phyloP scores from a whole-genome alignment of 768 basidiomycete species.

The Pleurotus tuoliensis region DNA sequence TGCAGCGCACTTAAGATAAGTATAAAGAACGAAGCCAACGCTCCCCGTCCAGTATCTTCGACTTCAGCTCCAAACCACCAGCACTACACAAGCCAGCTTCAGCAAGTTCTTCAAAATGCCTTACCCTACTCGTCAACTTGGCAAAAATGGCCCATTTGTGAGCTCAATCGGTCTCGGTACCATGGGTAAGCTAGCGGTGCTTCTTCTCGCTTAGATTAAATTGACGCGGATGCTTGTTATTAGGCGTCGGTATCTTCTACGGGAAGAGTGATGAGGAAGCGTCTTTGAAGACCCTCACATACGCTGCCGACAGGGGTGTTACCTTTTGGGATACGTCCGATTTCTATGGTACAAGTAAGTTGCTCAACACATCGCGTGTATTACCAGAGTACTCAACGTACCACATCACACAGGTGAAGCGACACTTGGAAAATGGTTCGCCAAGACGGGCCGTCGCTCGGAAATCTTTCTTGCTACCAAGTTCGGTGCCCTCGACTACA shows the following conservation, averaged over 20 bases:
- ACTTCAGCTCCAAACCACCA: too few species aligned
- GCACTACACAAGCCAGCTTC: too few species aligned
- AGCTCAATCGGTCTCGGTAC: slow-evolving; percentile 23
- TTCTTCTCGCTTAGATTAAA: background rate
- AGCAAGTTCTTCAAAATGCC: background rate
- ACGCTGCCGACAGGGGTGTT: slow-evolving; percentile 19
- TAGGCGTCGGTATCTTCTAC: slow-evolving; percentile 21
- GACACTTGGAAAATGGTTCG: slow-evolving; percentile 20
- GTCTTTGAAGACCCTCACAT: slow-evolving; percentile 15
- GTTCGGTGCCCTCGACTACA: slow-evolving; percentile 18
- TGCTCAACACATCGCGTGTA: background rate
- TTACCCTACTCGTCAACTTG: slow-evolving; percentile 19
- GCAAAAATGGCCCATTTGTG: slow-evolving; percentile 22
- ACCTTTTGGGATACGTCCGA: slow-evolving; percentile 21
- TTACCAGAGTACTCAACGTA: background rate
- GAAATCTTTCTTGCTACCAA: slow-evolving; percentile 25
- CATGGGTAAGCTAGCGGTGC: slow-evolving; percentile 15
- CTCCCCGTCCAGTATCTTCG: too few species aligned
- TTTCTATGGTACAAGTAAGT: slow-evolving; percentile 16
- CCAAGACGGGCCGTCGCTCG: slow-evolving; percentile 17
- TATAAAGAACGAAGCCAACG: too few species aligned
- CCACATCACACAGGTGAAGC: slow-evolving; percentile 13
- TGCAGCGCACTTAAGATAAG: too few species aligned
- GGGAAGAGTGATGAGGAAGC: slow-evolving; percentile 17
- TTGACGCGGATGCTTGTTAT: background rate